phyloP scores from a whole-genome alignment of 306 rosid genomes.

The Chamaecrista fasciculata region DNA sequence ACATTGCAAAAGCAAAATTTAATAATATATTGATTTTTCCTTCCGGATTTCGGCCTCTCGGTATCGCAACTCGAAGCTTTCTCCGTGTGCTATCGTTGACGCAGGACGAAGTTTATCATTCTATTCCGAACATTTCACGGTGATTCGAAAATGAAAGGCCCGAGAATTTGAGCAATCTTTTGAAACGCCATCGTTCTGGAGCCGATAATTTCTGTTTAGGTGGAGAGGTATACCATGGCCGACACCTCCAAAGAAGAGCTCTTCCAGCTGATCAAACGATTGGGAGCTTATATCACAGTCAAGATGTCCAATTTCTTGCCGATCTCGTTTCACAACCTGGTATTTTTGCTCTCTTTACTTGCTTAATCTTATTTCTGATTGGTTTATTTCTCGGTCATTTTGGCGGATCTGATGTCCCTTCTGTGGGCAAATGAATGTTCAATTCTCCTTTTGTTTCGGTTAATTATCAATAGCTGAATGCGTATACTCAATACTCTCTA shows the following conservation, averaged over 20 bases:
- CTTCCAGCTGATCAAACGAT: slow-evolving; percentile 59
- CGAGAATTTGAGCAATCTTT: slow-evolving; percentile 5
- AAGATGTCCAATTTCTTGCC: slow-evolving; percentile 60
- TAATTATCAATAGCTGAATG: not conserved
- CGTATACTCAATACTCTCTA: not conserved
- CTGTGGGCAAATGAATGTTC: not conserved
- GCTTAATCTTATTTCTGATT: not conserved
- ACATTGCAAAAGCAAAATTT: not conserved
- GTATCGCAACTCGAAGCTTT: not conserved
- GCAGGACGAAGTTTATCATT: not conserved
- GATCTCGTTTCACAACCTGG: slow-evolving; percentile 51
- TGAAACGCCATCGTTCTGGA: slow-evolving; percentile 18
- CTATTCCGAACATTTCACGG: not conserved
- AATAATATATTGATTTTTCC: not conserved
- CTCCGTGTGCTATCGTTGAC: not conserved
- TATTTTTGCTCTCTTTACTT: slow-evolving; percentile 18
- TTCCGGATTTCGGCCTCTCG: not conserved
- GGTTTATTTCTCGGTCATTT: not conserved
- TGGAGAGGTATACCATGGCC: slow-evolving; percentile 40
- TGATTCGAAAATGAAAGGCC: slow-evolving; percentile 17
- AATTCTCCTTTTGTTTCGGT: not conserved
- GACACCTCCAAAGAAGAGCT: slow-evolving; percentile 63
- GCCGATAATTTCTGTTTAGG: not conserved
- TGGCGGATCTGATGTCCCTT: slow-evolving; percentile 18
- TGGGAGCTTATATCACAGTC: slow-evolving; percentile 55